phyloP scores from a whole-genome alignment of 768 basidiomycete species.

The Serendipita sp. region DNA sequence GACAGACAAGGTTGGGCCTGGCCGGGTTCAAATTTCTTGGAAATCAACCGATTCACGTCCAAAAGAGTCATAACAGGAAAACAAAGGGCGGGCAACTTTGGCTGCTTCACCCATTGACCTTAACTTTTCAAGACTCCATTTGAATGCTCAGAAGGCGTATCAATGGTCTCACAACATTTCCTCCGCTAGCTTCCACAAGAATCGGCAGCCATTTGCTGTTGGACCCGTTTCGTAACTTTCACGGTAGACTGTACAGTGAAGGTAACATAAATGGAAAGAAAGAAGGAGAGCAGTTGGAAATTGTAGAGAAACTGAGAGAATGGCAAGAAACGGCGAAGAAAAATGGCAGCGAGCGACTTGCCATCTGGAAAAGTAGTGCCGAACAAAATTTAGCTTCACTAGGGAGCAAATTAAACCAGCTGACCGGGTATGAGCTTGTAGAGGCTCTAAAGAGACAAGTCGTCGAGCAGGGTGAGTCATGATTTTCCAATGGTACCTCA shows the following conservation, averaged over 20 bases:
- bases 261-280: not conserved
- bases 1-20: no score
- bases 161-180: no score
- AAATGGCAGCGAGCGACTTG: not conserved
- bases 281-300: not conserved
- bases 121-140: no score
- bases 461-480: conserved; percentile 50
- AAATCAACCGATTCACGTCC: no score
- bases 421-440: conserved; percentile 86
- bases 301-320: not conserved
- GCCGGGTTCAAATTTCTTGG: no score
- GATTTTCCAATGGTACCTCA: conserved; percentile 11
- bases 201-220: not conserved
- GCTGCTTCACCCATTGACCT: no score
- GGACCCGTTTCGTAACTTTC: not conserved
- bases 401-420: conserved; percentile 63
- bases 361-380: not conserved
- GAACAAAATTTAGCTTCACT: conserved; percentile 44
- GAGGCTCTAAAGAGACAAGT: conserved; percentile 66
- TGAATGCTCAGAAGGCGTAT: no score
- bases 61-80: no score
- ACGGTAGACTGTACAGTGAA: not conserved
- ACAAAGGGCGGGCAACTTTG: no score
- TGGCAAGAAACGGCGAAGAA: not conserved
- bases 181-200: no score